phyloP scores from a whole-genome alignment of 1,139 yeast genomes.

The Yamadazyma sp. region DNA sequence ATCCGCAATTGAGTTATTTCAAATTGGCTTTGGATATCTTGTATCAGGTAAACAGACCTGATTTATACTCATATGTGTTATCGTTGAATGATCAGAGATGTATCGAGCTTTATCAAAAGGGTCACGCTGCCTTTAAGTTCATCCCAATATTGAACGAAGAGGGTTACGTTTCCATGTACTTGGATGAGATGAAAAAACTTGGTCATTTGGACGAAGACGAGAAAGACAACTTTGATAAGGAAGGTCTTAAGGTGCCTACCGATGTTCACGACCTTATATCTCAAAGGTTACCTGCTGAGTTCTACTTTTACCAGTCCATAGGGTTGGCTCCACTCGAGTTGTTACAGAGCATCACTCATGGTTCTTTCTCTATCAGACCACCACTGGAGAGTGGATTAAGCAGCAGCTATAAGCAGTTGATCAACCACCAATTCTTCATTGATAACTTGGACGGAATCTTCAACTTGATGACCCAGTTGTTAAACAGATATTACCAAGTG shows the following conservation, averaged over 20 bases:
- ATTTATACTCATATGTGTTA: conserved; percentile 37
- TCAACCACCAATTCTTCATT: conserved; percentile 45
- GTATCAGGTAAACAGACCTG: conserved; percentile 33
- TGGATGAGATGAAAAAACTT: conserved; percentile 38
- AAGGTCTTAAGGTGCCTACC: conserved; percentile 51
- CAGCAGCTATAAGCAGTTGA: conserved; percentile 56
- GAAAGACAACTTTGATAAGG: conserved; percentile 5
- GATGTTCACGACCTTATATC: conserved; percentile 84
- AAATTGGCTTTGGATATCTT: conserved; percentile 44
- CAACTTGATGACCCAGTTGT: conserved; percentile 67
- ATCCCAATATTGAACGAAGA: conserved; percentile 69
- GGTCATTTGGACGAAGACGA: conserved; percentile 20
- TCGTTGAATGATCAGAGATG: conserved; percentile 40
- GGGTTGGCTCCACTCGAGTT: conserved; percentile 72
- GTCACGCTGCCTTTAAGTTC: conserved; percentile 41
- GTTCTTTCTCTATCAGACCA: conserved; percentile 61
- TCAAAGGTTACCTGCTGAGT: conserved; percentile 84
- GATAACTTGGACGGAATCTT: conserved; percentile 59
- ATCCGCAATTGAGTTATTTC: conserved; percentile 44
- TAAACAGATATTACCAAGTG: conserved; percentile 84
- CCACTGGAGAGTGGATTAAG: conserved; percentile 69
- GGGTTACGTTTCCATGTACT: conserved; percentile 68
- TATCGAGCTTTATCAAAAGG: conserved; percentile 38
- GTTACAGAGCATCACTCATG: conserved; percentile 68
- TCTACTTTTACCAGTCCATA: conserved; percentile 75